phyloP scores from a whole-genome alignment of 2,329 filamentous ascomycete species.

The Penicillium sp. region DNA sequence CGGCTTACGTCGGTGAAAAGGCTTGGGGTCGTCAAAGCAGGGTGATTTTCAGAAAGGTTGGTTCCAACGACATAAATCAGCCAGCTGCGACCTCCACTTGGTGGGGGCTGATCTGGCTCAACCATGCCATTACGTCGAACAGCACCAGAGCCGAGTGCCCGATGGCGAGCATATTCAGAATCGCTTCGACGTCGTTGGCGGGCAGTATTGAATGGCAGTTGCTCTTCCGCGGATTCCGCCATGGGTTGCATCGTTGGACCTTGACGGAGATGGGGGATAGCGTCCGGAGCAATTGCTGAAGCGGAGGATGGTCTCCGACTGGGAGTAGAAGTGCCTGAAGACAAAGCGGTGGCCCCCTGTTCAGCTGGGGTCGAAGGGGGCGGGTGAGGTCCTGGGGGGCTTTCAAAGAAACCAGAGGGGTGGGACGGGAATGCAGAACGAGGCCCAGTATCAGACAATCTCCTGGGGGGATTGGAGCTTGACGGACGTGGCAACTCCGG shows the following conservation, averaged over 20 bases:
- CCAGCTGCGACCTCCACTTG: constrained; percentile 60
- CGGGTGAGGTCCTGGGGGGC: constrained; percentile 56
- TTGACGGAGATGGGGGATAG: constrained; percentile 41
- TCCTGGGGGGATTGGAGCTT: constrained; percentile 34
- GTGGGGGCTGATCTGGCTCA: constrained; percentile 51
- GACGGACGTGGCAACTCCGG: constrained; percentile 55
- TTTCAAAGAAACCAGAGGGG: constrained; percentile 50
- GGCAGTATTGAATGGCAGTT: constrained; percentile 41
- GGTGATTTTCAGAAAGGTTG: constrained; percentile 66
- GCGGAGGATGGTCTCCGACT: constrained; percentile 47
- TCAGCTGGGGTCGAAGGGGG: constrained; percentile 63
- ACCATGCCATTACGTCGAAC: constrained; percentile 63
- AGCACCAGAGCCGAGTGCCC: constrained; percentile 58
- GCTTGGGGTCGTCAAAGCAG: constrained; percentile 65
- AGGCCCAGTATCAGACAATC: constrained; percentile 32
- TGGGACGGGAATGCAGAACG: constrained; percentile 31
- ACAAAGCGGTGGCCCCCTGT: constrained; percentile 52
- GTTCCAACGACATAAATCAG: constrained; percentile 69
- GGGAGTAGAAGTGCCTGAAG: constrained; percentile 51
- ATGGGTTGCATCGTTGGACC: constrained; percentile 36
- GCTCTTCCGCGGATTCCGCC: constrained; percentile 43
- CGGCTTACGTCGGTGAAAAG: constrained; percentile 62
- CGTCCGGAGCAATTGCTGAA: constrained; percentile 41
- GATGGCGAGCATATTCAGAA: constrained; percentile 54
- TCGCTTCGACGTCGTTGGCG: constrained; percentile 57